A percentile compares a stretch with the other conserved stretches of the same genome.
These are phyloP conservation scores for Hyphodiscus hymeniophilus DNA, from an alignment of 495 filamentous ascomycete genomes.

Conservation along the genomic window DNA sequence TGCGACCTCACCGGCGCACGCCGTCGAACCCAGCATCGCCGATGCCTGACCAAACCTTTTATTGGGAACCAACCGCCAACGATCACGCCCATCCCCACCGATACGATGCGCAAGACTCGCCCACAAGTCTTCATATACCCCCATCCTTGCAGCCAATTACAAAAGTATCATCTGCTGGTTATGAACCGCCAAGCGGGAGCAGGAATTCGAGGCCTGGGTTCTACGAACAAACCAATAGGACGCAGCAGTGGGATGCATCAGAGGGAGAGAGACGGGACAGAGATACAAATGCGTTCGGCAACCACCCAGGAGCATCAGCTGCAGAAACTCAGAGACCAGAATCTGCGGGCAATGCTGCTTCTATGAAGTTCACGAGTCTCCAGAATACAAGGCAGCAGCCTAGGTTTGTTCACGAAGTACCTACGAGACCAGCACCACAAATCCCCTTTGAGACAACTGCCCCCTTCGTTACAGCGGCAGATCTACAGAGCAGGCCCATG, in stretches of 20 bases:
- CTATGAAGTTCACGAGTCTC: constrained; percentile 21
- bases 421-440: constrained; percentile 1
- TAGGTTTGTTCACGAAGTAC: constrained; percentile 22
- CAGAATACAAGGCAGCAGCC: constrained; percentile 25
- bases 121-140: constrained; percentile 15
- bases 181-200: constrained; percentile 3
- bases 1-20: constrained; percentile 43
- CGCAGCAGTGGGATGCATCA: constrained; percentile 15
- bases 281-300: constrained; percentile 11
- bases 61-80: constrained; percentile 26
- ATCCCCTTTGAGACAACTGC: constrained; percentile 19
- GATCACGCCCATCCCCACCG: constrained; percentile 20
- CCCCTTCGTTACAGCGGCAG: constrained; percentile 16
- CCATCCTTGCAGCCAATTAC: constrained; percentile 38
- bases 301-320: constrained; percentile 16
- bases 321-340: constrained; percentile 14
- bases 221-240: constrained; percentile 11
- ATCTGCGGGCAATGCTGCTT: constrained; percentile 12
- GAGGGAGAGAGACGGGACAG: not conserved
- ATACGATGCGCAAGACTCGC: constrained; percentile 10
- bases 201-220: constrained; percentile 3
- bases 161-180: constrained; percentile 34
- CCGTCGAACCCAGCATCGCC: constrained; percentile 46
- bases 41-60: constrained; percentile 26
- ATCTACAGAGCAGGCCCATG: constrained; percentile 12